These are phyloP conservation scores for Raffaelea ambrosiae DNA, from an alignment of 2,329 filamentous ascomycete species.

Conservation along the genomic window DNA sequence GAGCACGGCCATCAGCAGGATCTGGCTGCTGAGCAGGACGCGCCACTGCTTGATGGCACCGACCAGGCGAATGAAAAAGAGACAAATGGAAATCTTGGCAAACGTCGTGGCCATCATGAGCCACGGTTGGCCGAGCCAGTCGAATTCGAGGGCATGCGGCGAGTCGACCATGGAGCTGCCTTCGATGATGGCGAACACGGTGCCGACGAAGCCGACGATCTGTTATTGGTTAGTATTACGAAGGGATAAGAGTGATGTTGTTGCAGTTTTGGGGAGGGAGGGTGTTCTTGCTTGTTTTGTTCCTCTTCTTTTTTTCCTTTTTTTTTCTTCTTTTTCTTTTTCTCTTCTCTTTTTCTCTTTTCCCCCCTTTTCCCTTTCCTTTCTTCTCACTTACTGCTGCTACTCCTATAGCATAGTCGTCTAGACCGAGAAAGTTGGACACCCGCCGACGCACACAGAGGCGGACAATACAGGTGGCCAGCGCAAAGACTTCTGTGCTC, in stretches of 20 bases:
- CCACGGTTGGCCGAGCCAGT: conserved; percentile 27
- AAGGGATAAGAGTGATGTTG: no score
- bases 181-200: conserved; percentile 26
- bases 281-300: no score
- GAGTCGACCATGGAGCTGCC: conserved; percentile 16
- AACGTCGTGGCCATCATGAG: conserved; percentile 24
- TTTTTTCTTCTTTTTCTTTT: no score
- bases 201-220: conserved; percentile 24
- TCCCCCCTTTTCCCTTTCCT: no score
- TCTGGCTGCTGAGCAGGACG: conserved; percentile 19
- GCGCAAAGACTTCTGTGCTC: conserved; percentile 21
- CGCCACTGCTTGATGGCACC: conserved; percentile 21
- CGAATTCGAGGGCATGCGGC: conserved; percentile 21
- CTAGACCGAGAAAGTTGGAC: conserved; percentile 18
- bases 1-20: conserved; percentile 22
- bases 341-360: no score
- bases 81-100: conserved; percentile 27
- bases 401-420: conserved; percentile 24
- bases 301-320: no score
- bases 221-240: conserved; percentile 6
- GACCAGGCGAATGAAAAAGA: conserved; percentile 24
- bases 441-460: conserved; percentile 20
- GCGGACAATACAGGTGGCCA: conserved; percentile 24
- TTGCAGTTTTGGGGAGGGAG: no score
- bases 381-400: conserved; percentile 26